A percentile compares a stretch with the other conserved stretches of the same genome.
phyloP scores from a whole-genome alignment of 257 asterid genomes.

The Ophiorrhiza pumila region DNA sequence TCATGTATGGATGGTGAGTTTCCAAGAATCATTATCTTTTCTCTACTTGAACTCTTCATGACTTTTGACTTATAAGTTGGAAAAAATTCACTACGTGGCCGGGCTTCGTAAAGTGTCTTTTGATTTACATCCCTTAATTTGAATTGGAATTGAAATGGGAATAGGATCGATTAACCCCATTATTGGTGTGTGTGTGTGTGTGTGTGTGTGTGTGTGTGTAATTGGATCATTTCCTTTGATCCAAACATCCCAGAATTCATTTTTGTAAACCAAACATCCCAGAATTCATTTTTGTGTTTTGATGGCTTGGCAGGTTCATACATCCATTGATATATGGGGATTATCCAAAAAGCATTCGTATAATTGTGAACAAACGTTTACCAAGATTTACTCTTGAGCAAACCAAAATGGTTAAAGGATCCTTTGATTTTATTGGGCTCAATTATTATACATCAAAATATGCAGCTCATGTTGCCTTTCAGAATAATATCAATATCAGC shows the following conservation, averaged over 20 bases:
- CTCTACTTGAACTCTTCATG: too few species aligned
- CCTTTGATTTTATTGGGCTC: slow-evolving; percentile 18
- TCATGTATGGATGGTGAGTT: slow-evolving; percentile 57
- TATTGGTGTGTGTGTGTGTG: too few species aligned
- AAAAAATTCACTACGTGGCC: too few species aligned
- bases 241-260: too few species aligned
- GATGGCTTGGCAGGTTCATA: slow-evolving; percentile 12
- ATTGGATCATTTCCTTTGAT: too few species aligned
- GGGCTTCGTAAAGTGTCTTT: too few species aligned
- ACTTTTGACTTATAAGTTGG: too few species aligned
- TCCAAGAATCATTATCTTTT: not conserved
- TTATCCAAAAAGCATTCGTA: slow-evolving; percentile 13
- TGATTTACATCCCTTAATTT: too few species aligned
- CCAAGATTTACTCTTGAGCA: slow-evolving; percentile 16
- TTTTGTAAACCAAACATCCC: too few species aligned
- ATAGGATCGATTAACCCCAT: too few species aligned
- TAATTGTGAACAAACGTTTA: not conserved
- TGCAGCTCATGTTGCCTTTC: not conserved
- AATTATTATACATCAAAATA: slow-evolving; percentile 19
- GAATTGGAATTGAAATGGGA: too few species aligned
- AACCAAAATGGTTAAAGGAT: slow-evolving; percentile 4
- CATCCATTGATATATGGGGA: slow-evolving; percentile 17
- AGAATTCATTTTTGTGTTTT: not conserved
- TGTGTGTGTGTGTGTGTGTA: too few species aligned
- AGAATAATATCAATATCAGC: not conserved